Evolutionary conservation across 306 rosid species (phyloP).

Genomic region (Quercus rubra): DNA sequence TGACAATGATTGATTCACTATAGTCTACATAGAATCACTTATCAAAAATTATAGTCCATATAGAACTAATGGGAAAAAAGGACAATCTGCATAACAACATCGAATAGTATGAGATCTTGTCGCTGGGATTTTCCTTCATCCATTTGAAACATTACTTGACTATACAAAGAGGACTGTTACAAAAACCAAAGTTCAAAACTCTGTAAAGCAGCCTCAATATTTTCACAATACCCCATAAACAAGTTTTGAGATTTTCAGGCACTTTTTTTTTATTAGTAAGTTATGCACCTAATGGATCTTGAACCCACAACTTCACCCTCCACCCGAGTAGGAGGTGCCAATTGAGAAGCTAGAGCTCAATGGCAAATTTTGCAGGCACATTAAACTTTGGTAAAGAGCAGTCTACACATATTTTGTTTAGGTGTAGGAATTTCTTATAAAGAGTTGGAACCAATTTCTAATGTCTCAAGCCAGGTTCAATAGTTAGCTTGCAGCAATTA

Average conservation of each 20-base stretch:
- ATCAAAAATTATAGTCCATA: too few relatives aligned
- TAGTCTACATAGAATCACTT: too few relatives aligned
- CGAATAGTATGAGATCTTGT: neutral
- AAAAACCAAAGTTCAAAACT: neutral
- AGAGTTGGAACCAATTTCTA: neutral
- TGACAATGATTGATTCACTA: too few relatives aligned
- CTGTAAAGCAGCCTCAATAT: neutral
- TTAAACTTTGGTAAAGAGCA: neutral
- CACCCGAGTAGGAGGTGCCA: too few relatives aligned
- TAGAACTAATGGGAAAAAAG: too few relatives aligned
- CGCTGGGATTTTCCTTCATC: neutral
- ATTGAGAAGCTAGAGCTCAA: too few relatives aligned
- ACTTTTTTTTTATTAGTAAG: too few relatives aligned
- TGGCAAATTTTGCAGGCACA: neutral
- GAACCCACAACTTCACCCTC: too few relatives aligned
- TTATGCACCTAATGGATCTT: too few relatives aligned
- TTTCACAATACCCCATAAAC: neutral
- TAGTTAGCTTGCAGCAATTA: neutral
- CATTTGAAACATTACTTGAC: neutral
- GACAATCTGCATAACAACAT: neutral
- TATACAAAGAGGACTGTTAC: neutral
- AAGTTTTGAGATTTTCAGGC: neutral
- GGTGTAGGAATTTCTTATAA: neutral
- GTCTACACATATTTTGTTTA: neutral
- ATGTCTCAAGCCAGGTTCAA: neutral